A percentile compares a stretch with the other conserved stretches of the same genome.
These are phyloP conservation scores for Rutidosis leptorrhynchoides DNA, from an alignment of 129 eudicot species.

Conservation along the genomic window DNA sequence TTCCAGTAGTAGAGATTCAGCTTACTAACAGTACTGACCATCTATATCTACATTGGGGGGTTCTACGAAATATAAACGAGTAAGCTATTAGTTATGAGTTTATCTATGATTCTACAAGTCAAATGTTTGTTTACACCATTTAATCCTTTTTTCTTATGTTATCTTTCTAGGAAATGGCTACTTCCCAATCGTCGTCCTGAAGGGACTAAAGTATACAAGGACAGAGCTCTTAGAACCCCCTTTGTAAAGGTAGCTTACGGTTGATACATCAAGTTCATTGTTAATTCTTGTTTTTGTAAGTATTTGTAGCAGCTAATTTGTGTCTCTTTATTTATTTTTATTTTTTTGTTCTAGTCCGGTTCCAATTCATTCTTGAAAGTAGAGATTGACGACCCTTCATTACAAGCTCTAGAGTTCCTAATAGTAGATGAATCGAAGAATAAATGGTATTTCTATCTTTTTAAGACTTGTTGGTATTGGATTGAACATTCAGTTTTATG, in stretches of 20 bases:
- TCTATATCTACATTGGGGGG: conserved; percentile 85
- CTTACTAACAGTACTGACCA: conserved; percentile 48
- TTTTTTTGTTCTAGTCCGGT: conserved; percentile 50
- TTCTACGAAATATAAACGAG: conserved; percentile 48
- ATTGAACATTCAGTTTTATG: neutral
- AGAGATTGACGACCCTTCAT: conserved; percentile 74
- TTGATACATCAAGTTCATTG: neutral
- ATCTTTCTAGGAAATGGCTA: conserved; percentile 53
- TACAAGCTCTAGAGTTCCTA: conserved; percentile 82
- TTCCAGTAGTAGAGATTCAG: conserved; percentile 48
- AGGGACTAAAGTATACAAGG: conserved; percentile 69
- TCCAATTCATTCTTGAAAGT: conserved; percentile 49
- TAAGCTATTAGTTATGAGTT: conserved; percentile 27
- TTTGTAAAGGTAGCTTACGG: conserved; percentile 54
- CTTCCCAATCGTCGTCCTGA: conserved; percentile 73
- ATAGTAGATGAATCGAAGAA: conserved; percentile 72
- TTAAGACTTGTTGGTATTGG: conserved; percentile 8
- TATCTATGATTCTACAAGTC: conserved; percentile 11
- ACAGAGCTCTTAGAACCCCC: conserved; percentile 81
- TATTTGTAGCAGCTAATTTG: conserved; percentile 19
- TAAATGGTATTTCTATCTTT: conserved; percentile 50
- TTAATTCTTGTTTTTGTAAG: neutral
- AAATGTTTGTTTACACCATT: conserved; percentile 1
- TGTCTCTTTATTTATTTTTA: neutral
- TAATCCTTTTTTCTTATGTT: conserved; percentile 13